These are phyloP conservation scores for Candida stauntonica DNA, from an alignment of 805 yeast genomes.

Conservation along the genomic window DNA sequence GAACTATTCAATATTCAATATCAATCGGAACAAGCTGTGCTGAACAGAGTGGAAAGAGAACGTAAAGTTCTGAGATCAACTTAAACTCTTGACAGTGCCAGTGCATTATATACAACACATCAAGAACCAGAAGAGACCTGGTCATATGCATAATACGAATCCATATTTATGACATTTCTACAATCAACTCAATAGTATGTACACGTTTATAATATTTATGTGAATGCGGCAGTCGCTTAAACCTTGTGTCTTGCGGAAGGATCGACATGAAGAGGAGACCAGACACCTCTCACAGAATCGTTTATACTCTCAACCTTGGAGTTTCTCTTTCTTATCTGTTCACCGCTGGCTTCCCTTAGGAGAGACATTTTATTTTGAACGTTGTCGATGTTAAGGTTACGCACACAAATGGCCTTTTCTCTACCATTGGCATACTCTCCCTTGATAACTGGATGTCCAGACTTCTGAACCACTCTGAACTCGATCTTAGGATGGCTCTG, in stretches of 20 bases:
- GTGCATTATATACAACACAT: neutral
- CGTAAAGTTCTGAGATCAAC: slow-evolving; percentile 14
- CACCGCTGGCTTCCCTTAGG: slow-evolving; percentile 67
- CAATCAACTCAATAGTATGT: too few species aligned
- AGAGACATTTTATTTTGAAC: slow-evolving; percentile 63
- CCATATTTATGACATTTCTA: too few species aligned
- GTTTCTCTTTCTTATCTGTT: slow-evolving; percentile 51
- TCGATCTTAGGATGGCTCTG: slow-evolving; percentile 57
- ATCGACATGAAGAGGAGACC: slow-evolving; percentile 91
- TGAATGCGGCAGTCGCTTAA: too few species aligned
- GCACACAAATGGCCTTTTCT: slow-evolving; percentile 65
- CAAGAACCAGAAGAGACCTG: too few species aligned
- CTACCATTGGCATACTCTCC: slow-evolving; percentile 50
- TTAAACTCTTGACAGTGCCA: neutral
- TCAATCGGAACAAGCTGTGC: slow-evolving; percentile 26
- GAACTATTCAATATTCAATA: slow-evolving; percentile 14
- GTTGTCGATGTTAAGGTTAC: slow-evolving; percentile 60
- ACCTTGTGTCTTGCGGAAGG: slow-evolving; percentile 42
- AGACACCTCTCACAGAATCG: slow-evolving; percentile 86
- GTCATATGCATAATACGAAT: too few species aligned
- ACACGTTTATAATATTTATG: too few species aligned
- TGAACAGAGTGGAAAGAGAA: slow-evolving; percentile 26
- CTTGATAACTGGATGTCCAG: slow-evolving; percentile 78
- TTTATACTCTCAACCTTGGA: slow-evolving; percentile 80
- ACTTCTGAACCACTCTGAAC: slow-evolving; percentile 61